Conservation (phyloP, 805 yeast species). For the Candida stauntonica region DNA sequence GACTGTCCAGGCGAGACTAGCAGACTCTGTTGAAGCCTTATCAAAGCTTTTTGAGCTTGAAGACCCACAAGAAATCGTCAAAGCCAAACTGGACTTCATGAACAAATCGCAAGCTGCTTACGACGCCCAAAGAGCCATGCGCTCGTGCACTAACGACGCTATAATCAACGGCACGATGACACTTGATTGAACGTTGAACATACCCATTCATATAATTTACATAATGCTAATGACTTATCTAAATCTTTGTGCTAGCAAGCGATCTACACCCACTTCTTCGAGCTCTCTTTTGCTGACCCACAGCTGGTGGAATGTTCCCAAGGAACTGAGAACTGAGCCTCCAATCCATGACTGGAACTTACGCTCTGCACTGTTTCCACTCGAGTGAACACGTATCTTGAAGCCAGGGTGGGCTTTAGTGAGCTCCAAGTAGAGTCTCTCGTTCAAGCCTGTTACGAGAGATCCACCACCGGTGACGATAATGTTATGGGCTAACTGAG, state of each 20-base stretch:
- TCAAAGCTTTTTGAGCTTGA: slow-evolving; percentile 51
- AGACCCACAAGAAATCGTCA: slow-evolving; percentile 33
- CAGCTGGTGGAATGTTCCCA: slow-evolving; percentile 92
- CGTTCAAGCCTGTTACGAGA: slow-evolving; percentile 75
- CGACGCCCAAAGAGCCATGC: slow-evolving; percentile 34
- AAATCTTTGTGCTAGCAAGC: slow-evolving; percentile 75
- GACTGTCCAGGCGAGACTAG: slow-evolving; percentile 60
- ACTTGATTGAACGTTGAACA: not conserved
- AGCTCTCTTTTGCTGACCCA: slow-evolving; percentile 90
- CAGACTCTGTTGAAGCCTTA: slow-evolving; percentile 63
- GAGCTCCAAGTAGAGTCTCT: slow-evolving; percentile 68
- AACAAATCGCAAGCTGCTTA: slow-evolving; percentile 32
- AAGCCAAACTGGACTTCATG: slow-evolving; percentile 33
- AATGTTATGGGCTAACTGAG: slow-evolving; percentile 84
- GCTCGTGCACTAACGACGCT: slow-evolving; percentile 22
- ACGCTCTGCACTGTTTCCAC: slow-evolving; percentile 75
- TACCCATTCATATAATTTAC: too few species aligned
- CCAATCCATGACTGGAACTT: slow-evolving; percentile 87
- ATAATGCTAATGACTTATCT: slow-evolving; percentile 38
- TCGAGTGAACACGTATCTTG: slow-evolving; percentile 77
- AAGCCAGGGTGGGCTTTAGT: slow-evolving; percentile 72
- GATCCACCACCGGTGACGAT: slow-evolving; percentile 84
- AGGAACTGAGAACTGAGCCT: slow-evolving; percentile 79
- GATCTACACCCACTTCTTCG: slow-evolving; percentile 83
- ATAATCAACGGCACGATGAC: slow-evolving; percentile 7